These are phyloP conservation scores for Entomortierella parvispora DNA, from an alignment of 192 early-diverging fungal species.

Conservation along the genomic window DNA sequence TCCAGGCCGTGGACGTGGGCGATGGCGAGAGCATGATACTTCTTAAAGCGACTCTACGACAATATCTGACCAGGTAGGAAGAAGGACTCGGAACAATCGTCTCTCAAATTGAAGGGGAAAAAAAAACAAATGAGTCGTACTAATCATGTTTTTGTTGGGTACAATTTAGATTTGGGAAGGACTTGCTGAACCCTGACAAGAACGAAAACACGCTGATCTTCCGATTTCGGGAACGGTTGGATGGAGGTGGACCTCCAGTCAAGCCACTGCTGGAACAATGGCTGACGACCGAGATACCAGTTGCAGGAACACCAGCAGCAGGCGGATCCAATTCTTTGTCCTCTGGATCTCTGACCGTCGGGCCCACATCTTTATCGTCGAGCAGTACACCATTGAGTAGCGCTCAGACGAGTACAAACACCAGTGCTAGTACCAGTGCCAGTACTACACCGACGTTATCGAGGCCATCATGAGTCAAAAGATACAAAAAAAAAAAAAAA, in stretches of 20 bases:
- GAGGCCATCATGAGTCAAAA: too few species aligned
- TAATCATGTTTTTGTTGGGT: too few species aligned
- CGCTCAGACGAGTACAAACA: neutral
- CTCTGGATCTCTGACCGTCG: too few species aligned
- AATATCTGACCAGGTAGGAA: slow-evolving; percentile 49
- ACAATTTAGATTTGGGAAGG: slow-evolving; percentile 44
- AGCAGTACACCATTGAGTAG: too few species aligned
- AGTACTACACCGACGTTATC: neutral
- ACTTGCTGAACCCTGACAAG: slow-evolving; percentile 51
- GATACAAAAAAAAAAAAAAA: too few species aligned
- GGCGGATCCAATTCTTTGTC: too few species aligned
- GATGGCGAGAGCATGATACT: slow-evolving; percentile 43
- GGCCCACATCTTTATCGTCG: too few species aligned
- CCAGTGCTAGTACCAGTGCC: neutral
- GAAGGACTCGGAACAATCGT: too few species aligned
- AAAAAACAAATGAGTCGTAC: neutral
- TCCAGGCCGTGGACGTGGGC: slow-evolving; percentile 25
- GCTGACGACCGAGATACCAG: slow-evolving; percentile 31
- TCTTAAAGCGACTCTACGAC: slow-evolving; percentile 27
- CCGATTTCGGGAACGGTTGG: slow-evolving; percentile 41
- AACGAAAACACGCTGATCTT: slow-evolving; percentile 49
- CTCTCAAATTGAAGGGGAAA: too few species aligned
- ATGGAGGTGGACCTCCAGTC: slow-evolving; percentile 32
- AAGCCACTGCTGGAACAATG: slow-evolving; percentile 37
- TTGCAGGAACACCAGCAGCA: neutral